Percentiles rank a stretch among this genome's conserved stretches.
These are phyloP conservation scores for Albugo laibachii DNA, from an alignment of 352 stramenopile genomes.

Conservation along the genomic window DNA sequence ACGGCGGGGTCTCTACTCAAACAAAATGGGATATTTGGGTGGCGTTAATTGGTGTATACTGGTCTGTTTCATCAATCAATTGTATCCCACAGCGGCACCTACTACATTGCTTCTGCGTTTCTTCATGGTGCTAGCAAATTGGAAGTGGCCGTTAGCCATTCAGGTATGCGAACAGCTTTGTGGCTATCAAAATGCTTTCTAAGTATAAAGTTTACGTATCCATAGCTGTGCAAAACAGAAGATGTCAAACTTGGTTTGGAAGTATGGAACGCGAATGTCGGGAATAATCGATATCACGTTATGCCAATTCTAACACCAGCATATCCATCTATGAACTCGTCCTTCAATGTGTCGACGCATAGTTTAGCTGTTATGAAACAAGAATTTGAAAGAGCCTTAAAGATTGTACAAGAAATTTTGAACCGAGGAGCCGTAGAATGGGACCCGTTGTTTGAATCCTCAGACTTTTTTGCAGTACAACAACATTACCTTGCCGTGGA, in stretches of 20 bases:
- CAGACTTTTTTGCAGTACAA: constrained; percentile 76
- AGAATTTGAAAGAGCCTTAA: constrained; percentile 74
- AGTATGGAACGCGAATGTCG: constrained; percentile 76
- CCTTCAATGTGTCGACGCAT: constrained; percentile 93
- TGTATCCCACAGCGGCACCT: constrained; percentile 71
- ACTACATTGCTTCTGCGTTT: constrained; percentile 76
- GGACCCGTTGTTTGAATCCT: constrained; percentile 57
- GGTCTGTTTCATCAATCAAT: constrained; percentile 89
- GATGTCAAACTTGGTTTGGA: constrained; percentile 73
- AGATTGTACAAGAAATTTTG: constrained; percentile 68
- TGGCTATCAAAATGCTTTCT: neutral
- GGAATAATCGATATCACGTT: constrained; percentile 83
- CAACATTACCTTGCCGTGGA: constrained; percentile 84
- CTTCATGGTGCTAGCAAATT: constrained; percentile 80
- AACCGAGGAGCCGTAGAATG: constrained; percentile 65
- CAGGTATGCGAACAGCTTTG: constrained; percentile 17
- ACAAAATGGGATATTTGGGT: constrained; percentile 97
- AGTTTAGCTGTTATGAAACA: constrained; percentile 90
- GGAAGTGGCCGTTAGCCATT: constrained; percentile 83
- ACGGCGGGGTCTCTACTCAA: constrained; percentile 92
- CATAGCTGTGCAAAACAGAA: constrained; percentile 64
- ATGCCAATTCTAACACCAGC: constrained; percentile 98
- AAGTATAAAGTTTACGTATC: neutral
- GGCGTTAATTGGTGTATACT: constrained; percentile 99
- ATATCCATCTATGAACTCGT: constrained; percentile 98